phyloP scores from a whole-genome alignment of 2,329 filamentous ascomycete genomes.

The Fusarium udum region DNA sequence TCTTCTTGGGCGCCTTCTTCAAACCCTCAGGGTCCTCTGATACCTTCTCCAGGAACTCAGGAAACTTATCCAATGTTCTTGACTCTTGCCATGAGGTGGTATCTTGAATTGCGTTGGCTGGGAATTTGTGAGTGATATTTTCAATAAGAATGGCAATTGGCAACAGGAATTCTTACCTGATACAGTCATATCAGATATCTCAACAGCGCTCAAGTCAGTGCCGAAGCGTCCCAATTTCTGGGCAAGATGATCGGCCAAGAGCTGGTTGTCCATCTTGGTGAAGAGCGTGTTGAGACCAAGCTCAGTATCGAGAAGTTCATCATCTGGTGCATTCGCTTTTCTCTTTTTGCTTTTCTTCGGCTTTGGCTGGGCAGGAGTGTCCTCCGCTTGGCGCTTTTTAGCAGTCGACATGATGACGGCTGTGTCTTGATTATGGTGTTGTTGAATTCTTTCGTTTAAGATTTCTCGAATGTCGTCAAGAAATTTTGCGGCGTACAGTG shows the following conservation, averaged over 20 bases:
- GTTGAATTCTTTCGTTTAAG: slow-evolving; percentile 4
- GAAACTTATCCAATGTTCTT: slow-evolving; percentile 76
- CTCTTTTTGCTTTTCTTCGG: slow-evolving; percentile 62
- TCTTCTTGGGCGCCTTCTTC: slow-evolving; percentile 71
- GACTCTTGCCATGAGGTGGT: slow-evolving; percentile 77
- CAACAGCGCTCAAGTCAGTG: slow-evolving; percentile 81
- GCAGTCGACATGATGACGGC: slow-evolving; percentile 52
- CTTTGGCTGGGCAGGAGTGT: slow-evolving; percentile 51
- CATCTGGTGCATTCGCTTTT: slow-evolving; percentile 66
- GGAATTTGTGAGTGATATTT: not conserved
- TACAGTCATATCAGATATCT: slow-evolving; percentile 83
- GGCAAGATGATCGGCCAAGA: slow-evolving; percentile 86
- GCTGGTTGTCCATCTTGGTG: slow-evolving; percentile 80
- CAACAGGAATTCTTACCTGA: slow-evolving; percentile 64
- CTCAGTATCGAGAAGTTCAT: slow-evolving; percentile 70
- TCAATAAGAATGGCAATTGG: not conserved
- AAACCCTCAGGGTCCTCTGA: slow-evolving; percentile 67
- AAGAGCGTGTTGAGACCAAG: slow-evolving; percentile 83
- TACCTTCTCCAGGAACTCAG: slow-evolving; percentile 79
- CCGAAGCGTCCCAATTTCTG: slow-evolving; percentile 82
- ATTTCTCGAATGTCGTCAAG: slow-evolving; percentile 28
- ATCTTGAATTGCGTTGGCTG: slow-evolving; percentile 80
- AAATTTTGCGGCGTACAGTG: slow-evolving; percentile 42
- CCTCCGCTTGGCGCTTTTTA: slow-evolving; percentile 67
- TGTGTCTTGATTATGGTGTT: slow-evolving; percentile 6